Evolutionary conservation across 768 basidiomycete genomes (phyloP).

Genomic region (Candolleomyces eurysporus): DNA sequence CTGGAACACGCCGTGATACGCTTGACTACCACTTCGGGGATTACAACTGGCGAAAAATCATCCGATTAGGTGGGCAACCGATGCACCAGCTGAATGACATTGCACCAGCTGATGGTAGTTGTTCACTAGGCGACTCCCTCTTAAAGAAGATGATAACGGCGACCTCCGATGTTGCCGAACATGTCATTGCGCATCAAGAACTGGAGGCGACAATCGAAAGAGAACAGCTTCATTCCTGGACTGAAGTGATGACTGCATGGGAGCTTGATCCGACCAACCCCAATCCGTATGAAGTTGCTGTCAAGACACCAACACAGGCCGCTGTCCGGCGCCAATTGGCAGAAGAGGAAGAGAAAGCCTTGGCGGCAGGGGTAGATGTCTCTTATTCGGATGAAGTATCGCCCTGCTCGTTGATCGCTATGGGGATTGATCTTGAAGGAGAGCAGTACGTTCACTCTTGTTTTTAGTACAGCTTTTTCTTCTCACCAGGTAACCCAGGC

Average conservation of each 20-base stretch:
- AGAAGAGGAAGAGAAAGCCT: background rate
- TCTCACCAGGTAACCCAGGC: background rate
- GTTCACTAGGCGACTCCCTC: background rate
- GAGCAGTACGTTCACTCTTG: conserved; percentile 16
- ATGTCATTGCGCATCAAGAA: background rate
- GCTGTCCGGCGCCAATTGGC: conserved; percentile 7
- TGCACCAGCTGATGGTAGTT: no score
- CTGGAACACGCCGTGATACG: conserved; percentile 23
- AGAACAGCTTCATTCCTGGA: background rate
- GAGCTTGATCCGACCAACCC: background rate
- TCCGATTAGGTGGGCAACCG: conserved; percentile 14
- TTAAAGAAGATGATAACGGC: background rate
- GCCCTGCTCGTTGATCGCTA: conserved; percentile 11
- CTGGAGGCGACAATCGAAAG: background rate
- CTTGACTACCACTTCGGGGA: conserved; percentile 27
- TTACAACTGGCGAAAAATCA: conserved; percentile 27
- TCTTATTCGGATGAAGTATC: conserved; percentile 3
- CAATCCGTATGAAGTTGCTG: background rate
- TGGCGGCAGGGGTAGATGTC: background rate
- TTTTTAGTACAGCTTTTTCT: background rate
- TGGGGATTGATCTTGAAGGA: conserved; percentile 18
- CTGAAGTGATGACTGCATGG: background rate
- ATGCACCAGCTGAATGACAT: background rate
- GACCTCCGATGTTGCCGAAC: background rate
- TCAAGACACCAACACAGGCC: conserved; percentile 4